Conservation (phyloP, 495 filamentous ascomycete species). For the Articulospora tetracladia region DNA sequence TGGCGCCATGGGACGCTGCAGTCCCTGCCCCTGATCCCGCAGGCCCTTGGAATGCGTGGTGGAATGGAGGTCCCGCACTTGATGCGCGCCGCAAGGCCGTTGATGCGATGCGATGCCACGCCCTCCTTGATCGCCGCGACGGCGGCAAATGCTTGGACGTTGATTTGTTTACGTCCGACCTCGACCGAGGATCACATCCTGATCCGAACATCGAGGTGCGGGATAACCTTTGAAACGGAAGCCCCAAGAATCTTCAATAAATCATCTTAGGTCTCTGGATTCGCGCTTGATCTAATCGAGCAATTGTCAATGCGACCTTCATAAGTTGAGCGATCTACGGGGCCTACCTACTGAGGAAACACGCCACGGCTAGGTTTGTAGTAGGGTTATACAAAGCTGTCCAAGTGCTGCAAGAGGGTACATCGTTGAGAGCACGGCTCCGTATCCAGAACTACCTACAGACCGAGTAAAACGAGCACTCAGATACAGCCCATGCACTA, state of each 20-base stretch:
- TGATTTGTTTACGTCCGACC: background rate
- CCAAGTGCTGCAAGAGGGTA: too few species aligned
- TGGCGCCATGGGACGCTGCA: background rate
- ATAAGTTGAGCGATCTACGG: too few species aligned
- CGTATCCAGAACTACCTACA: too few species aligned
- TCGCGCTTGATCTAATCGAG: background rate
- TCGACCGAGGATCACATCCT: background rate
- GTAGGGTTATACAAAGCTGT: too few species aligned
- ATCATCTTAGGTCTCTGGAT: background rate
- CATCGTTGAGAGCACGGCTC: too few species aligned
- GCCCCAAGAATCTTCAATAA: background rate
- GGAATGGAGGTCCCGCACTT: too few species aligned
- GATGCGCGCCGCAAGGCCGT: background rate
- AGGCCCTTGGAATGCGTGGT: too few species aligned
- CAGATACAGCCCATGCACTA: background rate
- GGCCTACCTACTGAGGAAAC: too few species aligned
- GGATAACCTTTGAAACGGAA: background rate
- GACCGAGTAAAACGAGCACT: background rate
- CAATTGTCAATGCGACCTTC: background rate
- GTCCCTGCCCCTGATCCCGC: background rate
- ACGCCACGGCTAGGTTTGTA: too few species aligned
- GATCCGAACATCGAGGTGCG: background rate
- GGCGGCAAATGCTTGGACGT: background rate
- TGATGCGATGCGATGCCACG: background rate
- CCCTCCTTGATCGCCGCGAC: background rate